A percentile compares a stretch with the other conserved stretches of the same genome.
These are phyloP conservation scores for Neurospora sp. DNA, from an alignment of 495 filamentous ascomycete genomes.

Conservation along the genomic window DNA sequence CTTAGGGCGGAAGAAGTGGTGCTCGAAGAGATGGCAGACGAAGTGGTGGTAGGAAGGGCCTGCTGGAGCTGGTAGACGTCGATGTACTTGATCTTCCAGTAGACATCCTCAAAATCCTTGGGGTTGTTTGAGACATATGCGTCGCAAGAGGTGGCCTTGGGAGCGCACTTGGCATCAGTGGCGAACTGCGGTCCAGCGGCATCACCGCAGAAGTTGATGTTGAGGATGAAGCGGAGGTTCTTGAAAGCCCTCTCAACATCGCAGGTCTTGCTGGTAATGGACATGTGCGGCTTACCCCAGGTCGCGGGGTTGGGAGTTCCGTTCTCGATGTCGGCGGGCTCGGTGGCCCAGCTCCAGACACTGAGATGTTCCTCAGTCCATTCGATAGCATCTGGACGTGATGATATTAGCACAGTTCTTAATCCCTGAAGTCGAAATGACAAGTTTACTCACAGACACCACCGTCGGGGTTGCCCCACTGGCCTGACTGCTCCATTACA, in stretches of 20 bases:
- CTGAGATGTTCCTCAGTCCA: slow-evolving; percentile 56
- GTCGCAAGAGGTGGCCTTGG: slow-evolving; percentile 30
- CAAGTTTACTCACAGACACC: slow-evolving; percentile 40
- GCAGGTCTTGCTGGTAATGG: slow-evolving; percentile 31
- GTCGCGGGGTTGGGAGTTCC: slow-evolving; percentile 49
- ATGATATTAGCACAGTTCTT: not conserved
- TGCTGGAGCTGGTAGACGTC: slow-evolving; percentile 32
- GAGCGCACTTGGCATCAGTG: slow-evolving; percentile 14
- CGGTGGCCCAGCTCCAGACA: slow-evolving; percentile 62
- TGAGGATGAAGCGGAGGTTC: slow-evolving; percentile 36
- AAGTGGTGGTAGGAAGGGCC: slow-evolving; percentile 4
- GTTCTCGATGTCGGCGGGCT: slow-evolving; percentile 34
- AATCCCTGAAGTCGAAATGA: not conserved
- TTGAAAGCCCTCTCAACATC: slow-evolving; percentile 34
- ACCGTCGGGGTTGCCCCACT: slow-evolving; percentile 52
- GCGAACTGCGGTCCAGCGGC: slow-evolving; percentile 25
- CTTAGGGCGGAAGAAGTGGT: not conserved
- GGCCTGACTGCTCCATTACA: slow-evolving; percentile 38
- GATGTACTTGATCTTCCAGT: slow-evolving; percentile 47
- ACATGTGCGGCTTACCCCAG: slow-evolving; percentile 60
- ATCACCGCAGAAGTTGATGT: slow-evolving; percentile 41
- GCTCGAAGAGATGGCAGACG: not conserved
- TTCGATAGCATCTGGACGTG: slow-evolving; percentile 48
- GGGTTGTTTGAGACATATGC: slow-evolving; percentile 52
- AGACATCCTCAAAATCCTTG: slow-evolving; percentile 41